Evolutionary conservation across 305 asterid genomes (phyloP), one percentile per base, ranked within the genome.

Genomic region (Galium porrigens): DNA sequence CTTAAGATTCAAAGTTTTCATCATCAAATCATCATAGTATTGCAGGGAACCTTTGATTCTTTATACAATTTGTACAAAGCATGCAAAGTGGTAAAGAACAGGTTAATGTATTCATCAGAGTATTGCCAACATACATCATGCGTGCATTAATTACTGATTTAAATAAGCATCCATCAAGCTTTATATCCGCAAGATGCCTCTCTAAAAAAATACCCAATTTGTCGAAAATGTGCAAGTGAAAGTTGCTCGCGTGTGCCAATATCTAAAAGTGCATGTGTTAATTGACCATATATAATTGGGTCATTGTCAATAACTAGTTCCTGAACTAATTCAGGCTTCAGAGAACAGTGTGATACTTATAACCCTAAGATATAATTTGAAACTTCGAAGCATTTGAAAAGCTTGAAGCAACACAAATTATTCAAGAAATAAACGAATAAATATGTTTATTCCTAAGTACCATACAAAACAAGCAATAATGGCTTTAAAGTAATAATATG

Each of bases 1-100:
- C 99, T 92, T 87, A 78, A 72, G 80, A 66, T 61, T 70, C 55
- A 70, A 64, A 17, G 22, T 34, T 39, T 22, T 6, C 39, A 15
- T 8, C 41, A 57, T 32, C 9, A 58, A 34, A 68, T 22, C 22
- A 36, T 32, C 48, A 11, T 41, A 12, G 9, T 56, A 57, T 25
- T 41, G 32, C 25, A 29, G 58, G 25, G 22, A 22, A 22, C 22
- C 22, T 0, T 22, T 22, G 36, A 17, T 30, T 3, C 7, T 14
- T 4, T 3, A n/a, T 48, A 32, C 32, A 64, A 32, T 0, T 64
- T 48, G 7, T 4, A 10, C 27, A 48, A 32, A 64, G 32, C 58
- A 48, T 1, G 22, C 14, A 36, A 4, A 7, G 1, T 10, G 53
- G 30, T 15, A 15, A 66, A 54, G n/a, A 36, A 54, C 51, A 44